Conservation (phyloP, 2,329 filamentous ascomycete species). For the Didymella sp. region DNA sequence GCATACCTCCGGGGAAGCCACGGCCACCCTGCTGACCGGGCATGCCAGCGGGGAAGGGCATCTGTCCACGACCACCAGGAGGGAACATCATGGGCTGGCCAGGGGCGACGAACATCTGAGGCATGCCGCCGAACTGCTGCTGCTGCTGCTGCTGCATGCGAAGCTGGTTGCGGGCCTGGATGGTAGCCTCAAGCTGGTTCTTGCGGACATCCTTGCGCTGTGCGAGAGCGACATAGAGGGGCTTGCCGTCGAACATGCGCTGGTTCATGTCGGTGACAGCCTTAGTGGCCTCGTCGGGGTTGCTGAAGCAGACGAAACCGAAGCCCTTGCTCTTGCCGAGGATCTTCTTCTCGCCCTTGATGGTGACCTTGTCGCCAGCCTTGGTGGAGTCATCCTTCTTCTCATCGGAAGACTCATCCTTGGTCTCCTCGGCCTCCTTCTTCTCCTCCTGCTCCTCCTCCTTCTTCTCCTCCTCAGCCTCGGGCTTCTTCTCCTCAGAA, state of each 20-base stretch:
- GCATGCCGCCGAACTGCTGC: constrained; percentile 59
- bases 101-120: constrained; percentile 89
- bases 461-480: constrained; percentile 57
- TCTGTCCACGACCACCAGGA: constrained; percentile 64
- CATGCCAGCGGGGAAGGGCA: constrained; percentile 66
- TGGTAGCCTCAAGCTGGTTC: constrained; percentile 97
- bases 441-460: constrained; percentile 63
- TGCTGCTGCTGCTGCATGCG: constrained; percentile 95
- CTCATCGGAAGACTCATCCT: constrained; percentile 64
- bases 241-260: constrained; percentile 97
- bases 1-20: constrained; percentile 82
- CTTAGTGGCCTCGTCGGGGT: constrained; percentile 98
- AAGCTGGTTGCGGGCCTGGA: constrained; percentile 98
- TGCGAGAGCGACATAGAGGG: constrained; percentile 94
- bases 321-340: constrained; percentile 99
- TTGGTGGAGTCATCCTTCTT: constrained; percentile 64
- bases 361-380: constrained; percentile 60
- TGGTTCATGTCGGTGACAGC: constrained; percentile 99
- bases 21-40: constrained; percentile 80
- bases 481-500: constrained; percentile 55
- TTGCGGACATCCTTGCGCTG: constrained; percentile 99
- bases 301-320: constrained; percentile 99
- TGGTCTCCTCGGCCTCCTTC: constrained; percentile 63
- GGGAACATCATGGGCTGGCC: constrained; percentile 73
- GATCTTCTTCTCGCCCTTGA: constrained; percentile 66